Base-by-base conservation (phyloP, 768 basidiomycete species). In the Boletus tylopilopsis region DNA sequence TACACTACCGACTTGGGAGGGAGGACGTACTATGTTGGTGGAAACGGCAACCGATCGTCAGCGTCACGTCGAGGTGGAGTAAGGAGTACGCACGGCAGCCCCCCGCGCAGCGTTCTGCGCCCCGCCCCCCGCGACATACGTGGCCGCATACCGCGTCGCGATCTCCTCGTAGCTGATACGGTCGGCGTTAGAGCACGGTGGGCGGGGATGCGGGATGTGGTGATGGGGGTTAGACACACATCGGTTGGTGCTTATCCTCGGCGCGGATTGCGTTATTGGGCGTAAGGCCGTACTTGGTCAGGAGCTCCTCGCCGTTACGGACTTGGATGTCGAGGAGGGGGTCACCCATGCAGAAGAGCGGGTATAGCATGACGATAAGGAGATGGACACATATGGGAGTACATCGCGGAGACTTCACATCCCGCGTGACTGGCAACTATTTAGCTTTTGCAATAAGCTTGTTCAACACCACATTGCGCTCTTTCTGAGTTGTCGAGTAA, bases 321-420 rank as follows among this genome's bases (percentile, higher is more conserved):
- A 95, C 92, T 72, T 95, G 94, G 74, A 99, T 87, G 68, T 99
- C 94, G 43, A 98, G 86, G 65, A 98, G 78, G 60, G 95, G 95
- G 72, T 97, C 97, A 35, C 95, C 95, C 73, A 98, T 73, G 74
- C 85, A 90, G 73, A 97, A 92, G 38, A 97, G 72, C 37, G 76
- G 67, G 73, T 82, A 86, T 21, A 76, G 68, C 41, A 82, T 67
- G 75, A 78, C 75, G 53, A n/a, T n/a, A 30, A 30, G 29, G 29
- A 10, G 29, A 38, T 61, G 8, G 47, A 42, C 32, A 16, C n/a
- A n/a, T n/a, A 47, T 22, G 42, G 25, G n/a, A 13, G 12, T 30
- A 30, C 29, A 30, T 13, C 29, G n/a, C n/a, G n/a, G n/a, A n/a
- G n/a, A n/a, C n/a, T n/a, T n/a, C n/a, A n/a, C n/a, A n/a, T n/a